Conservation (phyloP, 2,329 filamentous ascomycete genomes). For the Aspergillus quadricinctus region DNA sequence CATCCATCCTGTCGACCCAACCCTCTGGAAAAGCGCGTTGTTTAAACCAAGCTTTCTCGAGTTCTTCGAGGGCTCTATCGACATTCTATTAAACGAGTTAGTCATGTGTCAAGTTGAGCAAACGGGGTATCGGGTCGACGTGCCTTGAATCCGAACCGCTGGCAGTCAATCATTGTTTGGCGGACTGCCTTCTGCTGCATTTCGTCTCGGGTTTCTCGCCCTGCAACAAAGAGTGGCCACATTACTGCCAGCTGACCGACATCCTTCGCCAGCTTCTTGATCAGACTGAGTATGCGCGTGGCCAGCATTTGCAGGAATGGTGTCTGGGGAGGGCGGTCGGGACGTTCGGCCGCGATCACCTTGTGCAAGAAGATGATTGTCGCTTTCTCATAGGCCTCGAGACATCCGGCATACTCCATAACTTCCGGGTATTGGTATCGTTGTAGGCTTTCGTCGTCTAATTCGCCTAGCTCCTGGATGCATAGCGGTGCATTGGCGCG, state of each 20-base stretch:
- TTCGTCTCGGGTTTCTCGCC: conserved; percentile 27
- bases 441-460: conserved; percentile 25
- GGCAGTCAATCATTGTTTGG: conserved; percentile 26
- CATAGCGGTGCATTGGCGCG: conserved; percentile 25
- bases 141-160: conserved; percentile 28
- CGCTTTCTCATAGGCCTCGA: conserved; percentile 36
- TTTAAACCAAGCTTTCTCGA: conserved; percentile 30
- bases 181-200: conserved; percentile 27
- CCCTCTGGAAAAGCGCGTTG: conserved; percentile 29
- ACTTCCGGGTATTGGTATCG: conserved; percentile 27
- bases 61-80: conserved; percentile 26
- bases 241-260: conserved; percentile 31
- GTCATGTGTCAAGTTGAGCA: background rate
- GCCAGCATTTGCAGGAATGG: conserved; percentile 25
- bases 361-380: conserved; percentile 33
- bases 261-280: conserved; percentile 27
- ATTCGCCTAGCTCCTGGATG: conserved; percentile 22
- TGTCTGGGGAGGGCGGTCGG: conserved; percentile 21
- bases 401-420: conserved; percentile 32
- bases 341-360: conserved; percentile 27
- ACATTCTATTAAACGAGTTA: conserved; percentile 20
- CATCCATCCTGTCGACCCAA: conserved; percentile 30
- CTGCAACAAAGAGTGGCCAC: conserved; percentile 34
- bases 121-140: background rate
- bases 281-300: conserved; percentile 26